These are phyloP conservation scores for Gnomoniopsis smithogilvyi DNA, from an alignment of 2,329 filamentous ascomycete genomes.

Conservation along the genomic window DNA sequence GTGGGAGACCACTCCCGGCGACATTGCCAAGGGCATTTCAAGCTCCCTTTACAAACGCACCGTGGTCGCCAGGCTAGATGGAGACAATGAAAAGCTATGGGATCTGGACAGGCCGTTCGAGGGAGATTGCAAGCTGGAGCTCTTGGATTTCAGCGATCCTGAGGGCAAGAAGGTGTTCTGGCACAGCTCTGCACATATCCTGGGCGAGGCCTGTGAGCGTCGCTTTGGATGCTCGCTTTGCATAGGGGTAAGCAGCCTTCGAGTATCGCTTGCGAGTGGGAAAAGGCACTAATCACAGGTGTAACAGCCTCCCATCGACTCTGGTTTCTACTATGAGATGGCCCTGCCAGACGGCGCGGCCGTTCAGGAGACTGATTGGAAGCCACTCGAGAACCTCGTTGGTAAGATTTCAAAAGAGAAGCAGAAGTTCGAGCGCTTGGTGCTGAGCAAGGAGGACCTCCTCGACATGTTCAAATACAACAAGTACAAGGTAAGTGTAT, in stretches of 20 bases:
- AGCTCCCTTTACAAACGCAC: slow-evolving; percentile 84
- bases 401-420: slow-evolving; percentile 91
- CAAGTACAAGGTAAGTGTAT: slow-evolving; percentile 70
- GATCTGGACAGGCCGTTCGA: slow-evolving; percentile 90
- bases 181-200: slow-evolving; percentile 65
- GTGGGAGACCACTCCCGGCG: slow-evolving; percentile 86
- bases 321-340: slow-evolving; percentile 99
- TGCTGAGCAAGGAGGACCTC: slow-evolving; percentile 85
- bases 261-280: no score
- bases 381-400: slow-evolving; percentile 77
- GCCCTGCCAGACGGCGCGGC: slow-evolving; percentile 67
- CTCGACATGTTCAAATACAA: slow-evolving; percentile 97
- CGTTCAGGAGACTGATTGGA: slow-evolving; percentile 76
- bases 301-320: slow-evolving; percentile 70
- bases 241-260: slow-evolving; percentile 56
- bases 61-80: slow-evolving; percentile 82
- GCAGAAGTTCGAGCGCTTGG: slow-evolving; percentile 88
- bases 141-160: slow-evolving; percentile 72
- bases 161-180: slow-evolving; percentile 93
- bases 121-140: slow-evolving; percentile 77
- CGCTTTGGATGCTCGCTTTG: slow-evolving; percentile 89
- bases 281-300: not conserved
- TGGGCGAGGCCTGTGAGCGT: slow-evolving; percentile 91
- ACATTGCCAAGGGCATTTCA: slow-evolving; percentile 74
- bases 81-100: slow-evolving; percentile 71